Percentiles rank a stretch among this genome's conserved stretches.
Conservation (phyloP, 2,329 filamentous ascomycete genomes). For the Triangularia setosa region DNA sequence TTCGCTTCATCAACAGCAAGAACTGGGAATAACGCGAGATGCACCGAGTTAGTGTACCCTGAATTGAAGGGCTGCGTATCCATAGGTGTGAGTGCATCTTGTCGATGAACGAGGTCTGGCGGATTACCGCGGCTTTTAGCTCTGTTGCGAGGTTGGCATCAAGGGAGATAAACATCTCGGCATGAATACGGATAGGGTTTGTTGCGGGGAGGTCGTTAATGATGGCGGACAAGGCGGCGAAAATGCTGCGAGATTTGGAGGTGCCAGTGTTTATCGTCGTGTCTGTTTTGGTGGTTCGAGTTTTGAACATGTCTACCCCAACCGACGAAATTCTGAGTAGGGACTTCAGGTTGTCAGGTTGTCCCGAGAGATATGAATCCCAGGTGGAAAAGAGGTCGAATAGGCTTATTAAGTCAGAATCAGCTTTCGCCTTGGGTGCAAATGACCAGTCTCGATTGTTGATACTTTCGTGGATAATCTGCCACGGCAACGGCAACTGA, state of each 20-base stretch:
- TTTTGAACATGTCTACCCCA: background rate
- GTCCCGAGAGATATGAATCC: background rate
- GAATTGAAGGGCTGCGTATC: slow-evolving; percentile 35
- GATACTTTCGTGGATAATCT: slow-evolving; percentile 6
- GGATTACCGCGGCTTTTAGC: slow-evolving; percentile 33
- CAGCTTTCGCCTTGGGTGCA: background rate
- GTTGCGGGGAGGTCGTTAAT: background rate
- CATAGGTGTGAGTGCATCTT: slow-evolving; percentile 40
- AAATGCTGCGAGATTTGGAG: background rate
- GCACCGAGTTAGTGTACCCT: slow-evolving; percentile 34
- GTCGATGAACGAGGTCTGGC: slow-evolving; percentile 37
- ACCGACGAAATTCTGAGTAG: background rate
- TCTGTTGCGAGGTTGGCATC: background rate
- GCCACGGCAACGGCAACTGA: slow-evolving; percentile 7
- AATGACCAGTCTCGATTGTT: slow-evolving; percentile 8
- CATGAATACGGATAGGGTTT: background rate
- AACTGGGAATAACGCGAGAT: slow-evolving; percentile 38
- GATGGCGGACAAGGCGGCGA: background rate
- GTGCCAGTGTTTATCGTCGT: background rate
- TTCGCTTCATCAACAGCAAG: slow-evolving; percentile 31
- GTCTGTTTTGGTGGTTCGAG: background rate
- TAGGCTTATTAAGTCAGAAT: background rate
- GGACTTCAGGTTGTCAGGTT: background rate
- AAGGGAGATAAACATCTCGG: background rate
- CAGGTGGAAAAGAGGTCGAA: slow-evolving; percentile 4